Conservation (phyloP, 345 rosid species). For the Pseudoturritis turrita region DNA sequence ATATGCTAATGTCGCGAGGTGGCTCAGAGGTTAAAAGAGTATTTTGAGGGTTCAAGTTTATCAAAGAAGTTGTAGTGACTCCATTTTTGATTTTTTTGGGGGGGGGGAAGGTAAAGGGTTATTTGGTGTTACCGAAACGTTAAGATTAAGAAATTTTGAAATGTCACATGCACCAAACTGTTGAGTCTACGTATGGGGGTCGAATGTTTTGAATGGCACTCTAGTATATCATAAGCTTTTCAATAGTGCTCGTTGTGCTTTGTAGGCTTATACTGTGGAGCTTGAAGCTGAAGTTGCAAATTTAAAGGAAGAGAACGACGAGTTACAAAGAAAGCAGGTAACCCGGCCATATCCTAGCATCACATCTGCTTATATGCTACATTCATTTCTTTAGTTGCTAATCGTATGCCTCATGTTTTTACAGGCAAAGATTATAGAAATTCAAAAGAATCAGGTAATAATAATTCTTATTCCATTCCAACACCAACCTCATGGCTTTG, state of each 20-base stretch:
- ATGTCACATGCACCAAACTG: neutral
- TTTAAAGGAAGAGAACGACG: slow-evolving; percentile 76
- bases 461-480: neutral
- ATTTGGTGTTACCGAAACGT: slow-evolving; percentile 21
- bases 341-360: neutral
- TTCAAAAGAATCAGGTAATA: slow-evolving; percentile 81
- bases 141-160: slow-evolving; percentile 6
- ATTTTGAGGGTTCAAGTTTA: slow-evolving; percentile 6
- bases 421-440: slow-evolving; percentile 67
- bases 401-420: slow-evolving; percentile 13
- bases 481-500: neutral
- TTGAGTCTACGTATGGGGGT: neutral
- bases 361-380: neutral
- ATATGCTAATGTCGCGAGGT: slow-evolving; percentile 9
- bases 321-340: slow-evolving; percentile 76
- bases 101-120: slow-evolving; percentile 34
- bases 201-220: neutral
- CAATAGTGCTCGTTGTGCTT: slow-evolving; percentile 1
- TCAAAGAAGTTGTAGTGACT: slow-evolving; percentile 14
- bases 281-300: slow-evolving; percentile 91
- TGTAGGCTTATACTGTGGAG: slow-evolving; percentile 89
- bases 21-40: neutral
- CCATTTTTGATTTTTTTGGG: slow-evolving; percentile 1
- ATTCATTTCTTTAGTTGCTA: slow-evolving; percentile 7
- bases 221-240: neutral